These are phyloP conservation scores for Alloteropsis semialata DNA, from an alignment of 176 grass and related monocot species.

Conservation along the genomic window DNA sequence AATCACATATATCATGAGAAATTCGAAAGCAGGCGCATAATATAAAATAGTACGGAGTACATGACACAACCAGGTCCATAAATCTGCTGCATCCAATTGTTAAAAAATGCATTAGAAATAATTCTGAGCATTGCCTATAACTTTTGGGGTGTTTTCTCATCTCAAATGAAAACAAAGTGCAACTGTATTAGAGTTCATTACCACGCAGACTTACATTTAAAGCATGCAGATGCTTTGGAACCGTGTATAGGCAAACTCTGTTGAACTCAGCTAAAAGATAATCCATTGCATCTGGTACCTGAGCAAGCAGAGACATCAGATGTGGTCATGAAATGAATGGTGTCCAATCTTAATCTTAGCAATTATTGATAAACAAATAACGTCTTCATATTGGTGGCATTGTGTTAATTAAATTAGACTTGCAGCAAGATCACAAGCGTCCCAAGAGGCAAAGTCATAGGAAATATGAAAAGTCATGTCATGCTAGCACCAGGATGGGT, in stretches of 20 bases:
- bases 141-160: background rate
- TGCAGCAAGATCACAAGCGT: background rate
- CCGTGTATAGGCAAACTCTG: constrained; percentile 88
- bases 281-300: constrained; percentile 78
- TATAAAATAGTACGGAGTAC: background rate
- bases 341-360: background rate
- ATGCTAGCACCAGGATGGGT: background rate
- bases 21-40: background rate
- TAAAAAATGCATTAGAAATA: constrained; percentile 2
- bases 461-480: background rate
- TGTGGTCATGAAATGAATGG: background rate
- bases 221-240: constrained; percentile 88
- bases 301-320: constrained; percentile 19
- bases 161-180: background rate
- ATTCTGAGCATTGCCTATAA: background rate
- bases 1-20: constrained; percentile 17
- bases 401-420: background rate
- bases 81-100: background rate
- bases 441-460: background rate
- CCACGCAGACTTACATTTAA: constrained; percentile 67
- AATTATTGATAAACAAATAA: constrained; percentile 12
- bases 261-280: constrained; percentile 86
- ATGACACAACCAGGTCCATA: background rate
- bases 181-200: constrained; percentile 12
- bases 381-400: background rate